phyloP scores from a whole-genome alignment of 1,284 basidiomycete species.

The Apiotrichum domesticum region DNA sequence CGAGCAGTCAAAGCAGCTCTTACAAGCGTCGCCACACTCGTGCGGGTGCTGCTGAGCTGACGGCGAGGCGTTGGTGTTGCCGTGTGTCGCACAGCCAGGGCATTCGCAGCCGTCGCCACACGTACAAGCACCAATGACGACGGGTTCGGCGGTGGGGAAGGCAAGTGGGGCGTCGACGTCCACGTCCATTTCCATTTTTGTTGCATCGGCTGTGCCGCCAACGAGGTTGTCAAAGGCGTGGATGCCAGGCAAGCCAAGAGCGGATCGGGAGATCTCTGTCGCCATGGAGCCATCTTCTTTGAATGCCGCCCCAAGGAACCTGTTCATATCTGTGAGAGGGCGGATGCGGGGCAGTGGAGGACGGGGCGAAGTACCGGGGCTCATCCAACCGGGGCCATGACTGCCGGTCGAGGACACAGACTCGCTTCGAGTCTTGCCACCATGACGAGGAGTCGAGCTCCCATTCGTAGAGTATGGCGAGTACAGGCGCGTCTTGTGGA shows the following conservation, averaged over 20 bases:
- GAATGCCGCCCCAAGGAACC: slow-evolving; percentile 38
- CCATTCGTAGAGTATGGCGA: slow-evolving; percentile 41
- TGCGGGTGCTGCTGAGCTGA: slow-evolving; percentile 38
- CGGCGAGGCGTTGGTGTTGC: slow-evolving; percentile 14
- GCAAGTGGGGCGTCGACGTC: slow-evolving; percentile 30
- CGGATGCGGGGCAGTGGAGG: slow-evolving; percentile 18
- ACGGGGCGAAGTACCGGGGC: slow-evolving; percentile 6
- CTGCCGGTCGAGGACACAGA: slow-evolving; percentile 12
- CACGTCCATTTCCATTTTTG: slow-evolving; percentile 33
- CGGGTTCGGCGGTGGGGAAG: slow-evolving; percentile 41
- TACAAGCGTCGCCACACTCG: slow-evolving; percentile 36
- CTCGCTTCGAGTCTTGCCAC: slow-evolving; percentile 11
- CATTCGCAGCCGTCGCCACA: slow-evolving; percentile 47
- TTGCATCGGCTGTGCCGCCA: slow-evolving; percentile 37
- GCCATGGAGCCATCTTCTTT: slow-evolving; percentile 34
- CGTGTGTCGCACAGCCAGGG: slow-evolving; percentile 44
- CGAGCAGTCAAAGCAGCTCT: slow-evolving; percentile 40
- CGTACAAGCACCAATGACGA: slow-evolving; percentile 42
- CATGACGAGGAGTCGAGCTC: slow-evolving; percentile 21
- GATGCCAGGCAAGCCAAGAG: slow-evolving; percentile 40
- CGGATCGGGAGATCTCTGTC: slow-evolving; percentile 33
- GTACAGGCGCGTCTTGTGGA: slow-evolving; percentile 47
- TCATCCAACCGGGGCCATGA: background rate
- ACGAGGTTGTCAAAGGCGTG: slow-evolving; percentile 35
- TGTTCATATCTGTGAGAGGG: slow-evolving; percentile 37